Percentiles rank a stretch among this genome's conserved stretches.
Conservation (phyloP, 805 yeast genomes). For the Isabelozyma heimii region DNA sequence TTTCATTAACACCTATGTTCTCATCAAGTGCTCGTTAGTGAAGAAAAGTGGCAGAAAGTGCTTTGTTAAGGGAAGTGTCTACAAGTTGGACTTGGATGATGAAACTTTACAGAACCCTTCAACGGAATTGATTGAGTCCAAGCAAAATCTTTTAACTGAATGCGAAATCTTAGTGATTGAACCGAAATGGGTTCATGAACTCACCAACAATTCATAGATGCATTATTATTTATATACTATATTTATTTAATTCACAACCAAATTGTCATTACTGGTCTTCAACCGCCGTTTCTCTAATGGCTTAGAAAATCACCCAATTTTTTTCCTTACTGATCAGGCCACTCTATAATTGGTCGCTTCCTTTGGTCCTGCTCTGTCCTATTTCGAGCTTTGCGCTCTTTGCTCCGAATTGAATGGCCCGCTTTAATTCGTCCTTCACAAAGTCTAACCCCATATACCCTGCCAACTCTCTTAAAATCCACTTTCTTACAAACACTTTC, state of each 20-base stretch:
- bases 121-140: constrained; percentile 13
- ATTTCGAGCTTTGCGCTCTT: constrained; percentile 90
- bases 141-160: constrained; percentile 26
- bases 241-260: not conserved
- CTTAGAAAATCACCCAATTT: not conserved
- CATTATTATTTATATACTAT: not conserved
- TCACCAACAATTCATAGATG: constrained; percentile 6
- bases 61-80: constrained; percentile 35
- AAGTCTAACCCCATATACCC: constrained; percentile 42
- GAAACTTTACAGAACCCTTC: constrained; percentile 5
- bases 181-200: constrained; percentile 37
- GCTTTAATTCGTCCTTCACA: constrained; percentile 73
- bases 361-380: constrained; percentile 73
- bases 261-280: too few species aligned
- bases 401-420: constrained; percentile 97
- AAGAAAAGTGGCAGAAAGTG: constrained; percentile 39
- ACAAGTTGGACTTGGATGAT: constrained; percentile 16
- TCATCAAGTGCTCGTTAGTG: constrained; percentile 31
- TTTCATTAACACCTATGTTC: constrained; percentile 24
- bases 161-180: constrained; percentile 42
- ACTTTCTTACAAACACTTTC: constrained; percentile 41
- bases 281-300: too few species aligned
- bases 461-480: constrained; percentile 64
- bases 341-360: constrained; percentile 57
- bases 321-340: too few species aligned